Base-by-base conservation (phyloP, 2,329 filamentous ascomycete species). In the Catunica adiposa region DNA sequence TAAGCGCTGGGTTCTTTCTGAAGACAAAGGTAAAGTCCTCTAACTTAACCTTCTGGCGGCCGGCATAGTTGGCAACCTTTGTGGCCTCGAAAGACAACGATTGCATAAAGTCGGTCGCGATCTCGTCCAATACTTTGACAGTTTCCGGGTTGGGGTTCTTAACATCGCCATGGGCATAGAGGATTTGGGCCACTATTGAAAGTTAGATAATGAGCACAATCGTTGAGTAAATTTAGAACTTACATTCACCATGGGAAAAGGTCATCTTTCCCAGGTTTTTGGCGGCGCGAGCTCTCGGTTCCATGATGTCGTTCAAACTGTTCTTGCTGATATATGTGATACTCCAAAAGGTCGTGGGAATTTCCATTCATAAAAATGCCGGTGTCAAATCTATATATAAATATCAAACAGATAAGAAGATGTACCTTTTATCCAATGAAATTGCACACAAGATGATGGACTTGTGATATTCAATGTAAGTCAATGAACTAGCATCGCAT, bases 11-110 rank as follows among this genome's bases (percentile, higher is more conserved):
- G 64, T 97, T 94, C 61, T 85, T 80, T 31, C 92, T 80, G 62
- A 97, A 79, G 40, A 89, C 88, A 69, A 94, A 98, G 65, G 94
- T 89, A 71, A 98, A 95, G 69, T 98, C 92, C 64, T 96, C 90
- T 64, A 94, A 86, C 68, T 98, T 98, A 70, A 98, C 89, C 71
- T 98, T 98, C 64, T 94, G 87, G 1, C 92, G 85, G 0, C 89
- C 84, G 1, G 86, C 82, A 68, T 94, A 87, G 67, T 86, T 82
- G 0, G 92, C 92, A 54, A 84, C 83, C 47, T 86, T 81, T 3
- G 89, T 87, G 3, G 92, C 90, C 65, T 88, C 84, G 71, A 94
- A 92, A 69, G 86, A 90, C 55, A 92, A 83, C 67, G 92, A 88
- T 66, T 94, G 88, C 66, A 97, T 87, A 73, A 94, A 96, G 72